These are phyloP conservation scores for Pisolithus orientalis DNA, from an alignment of 768 basidiomycete genomes.

Conservation along the genomic window DNA sequence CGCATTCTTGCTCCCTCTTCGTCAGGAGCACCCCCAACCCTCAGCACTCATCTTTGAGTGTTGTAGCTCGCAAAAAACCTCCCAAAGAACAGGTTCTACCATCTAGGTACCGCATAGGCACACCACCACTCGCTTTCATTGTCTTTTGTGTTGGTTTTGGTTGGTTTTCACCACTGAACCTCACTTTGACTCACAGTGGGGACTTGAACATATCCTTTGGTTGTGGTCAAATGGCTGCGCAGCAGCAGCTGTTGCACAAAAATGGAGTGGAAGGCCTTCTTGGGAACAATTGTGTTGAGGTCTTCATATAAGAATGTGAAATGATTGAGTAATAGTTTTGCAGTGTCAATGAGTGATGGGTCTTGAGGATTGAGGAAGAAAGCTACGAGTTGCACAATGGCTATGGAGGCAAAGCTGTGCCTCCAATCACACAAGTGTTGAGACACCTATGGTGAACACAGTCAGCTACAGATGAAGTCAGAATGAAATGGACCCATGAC, in stretches of 20 bases:
- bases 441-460: neutral
- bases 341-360: neutral
- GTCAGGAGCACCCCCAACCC: too few relatives aligned
- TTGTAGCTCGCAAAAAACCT: too few relatives aligned
- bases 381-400: neutral
- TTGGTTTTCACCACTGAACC: too few relatives aligned
- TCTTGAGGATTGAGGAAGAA: neutral
- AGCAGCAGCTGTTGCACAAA: neutral
- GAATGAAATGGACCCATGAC: neutral
- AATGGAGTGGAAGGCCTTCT: neutral
- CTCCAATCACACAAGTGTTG: neutral
- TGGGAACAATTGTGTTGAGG: neutral
- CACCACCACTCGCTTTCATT: too few relatives aligned
- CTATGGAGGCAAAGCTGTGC: neutral
- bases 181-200: too few relatives aligned
- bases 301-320: neutral
- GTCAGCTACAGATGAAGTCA: neutral
- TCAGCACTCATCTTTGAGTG: too few relatives aligned
- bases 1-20: too few relatives aligned
- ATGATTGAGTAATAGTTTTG: neutral
- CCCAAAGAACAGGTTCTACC: too few relatives aligned
- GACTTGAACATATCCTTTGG: neutral
- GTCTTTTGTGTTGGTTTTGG: too few relatives aligned
- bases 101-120: too few relatives aligned
- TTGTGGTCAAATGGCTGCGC: neutral